Base-by-base conservation (phyloP, 2,329 filamentous ascomycete species). In the Penicillium psychrosexuale region DNA sequence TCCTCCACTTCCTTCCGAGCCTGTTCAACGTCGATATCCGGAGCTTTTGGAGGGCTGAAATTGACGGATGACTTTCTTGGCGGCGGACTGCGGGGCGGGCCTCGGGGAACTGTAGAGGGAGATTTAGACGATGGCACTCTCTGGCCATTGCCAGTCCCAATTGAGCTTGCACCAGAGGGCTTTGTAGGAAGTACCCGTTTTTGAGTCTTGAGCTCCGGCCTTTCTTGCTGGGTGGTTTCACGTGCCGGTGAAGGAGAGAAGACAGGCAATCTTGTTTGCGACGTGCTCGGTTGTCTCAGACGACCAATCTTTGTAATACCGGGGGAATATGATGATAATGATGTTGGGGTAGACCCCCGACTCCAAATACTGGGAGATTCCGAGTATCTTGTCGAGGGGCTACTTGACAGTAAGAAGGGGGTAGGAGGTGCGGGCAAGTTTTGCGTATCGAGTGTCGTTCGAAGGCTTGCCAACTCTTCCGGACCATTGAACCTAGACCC, bases 61-160 rank as follows among this genome's bases (percentile, higher is more conserved):
- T 83, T 82, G 38, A 84, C 79, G 0, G 84, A 86, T 11, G 83
- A 84, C 62, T 83, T 85, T 40, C 84, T 80, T 3, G 82, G 81
- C 3, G 84, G 83, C 11, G 85, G 84, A 53, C 81, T 89, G 11
- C 82, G 82, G 11, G 84, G 80, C n/a, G 72, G 64, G 7, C 57
- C 61, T 34, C 15, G 47, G 11, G 51, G 34, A 19, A 38, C 43
- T n/a, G 44, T 28, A 2, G 52, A 31, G 11, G 48, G 19, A 15
- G 42, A 9, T 17, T 46, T 56, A 12, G 13, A 7, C 2, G 47
- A 52, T 27, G 44, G 31, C 28, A 46, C 47, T 31, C 22, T 47
- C 27, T 50, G 30, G 7, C 44, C 24, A n/a, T 53, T 62, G 17
- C 15, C 30, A n/a, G 38, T 28, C 13, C 58, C 54, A 13, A 22